phyloP scores from a whole-genome alignment of 2,329 filamentous ascomycete species.

The Aspergillus carbonarius region DNA sequence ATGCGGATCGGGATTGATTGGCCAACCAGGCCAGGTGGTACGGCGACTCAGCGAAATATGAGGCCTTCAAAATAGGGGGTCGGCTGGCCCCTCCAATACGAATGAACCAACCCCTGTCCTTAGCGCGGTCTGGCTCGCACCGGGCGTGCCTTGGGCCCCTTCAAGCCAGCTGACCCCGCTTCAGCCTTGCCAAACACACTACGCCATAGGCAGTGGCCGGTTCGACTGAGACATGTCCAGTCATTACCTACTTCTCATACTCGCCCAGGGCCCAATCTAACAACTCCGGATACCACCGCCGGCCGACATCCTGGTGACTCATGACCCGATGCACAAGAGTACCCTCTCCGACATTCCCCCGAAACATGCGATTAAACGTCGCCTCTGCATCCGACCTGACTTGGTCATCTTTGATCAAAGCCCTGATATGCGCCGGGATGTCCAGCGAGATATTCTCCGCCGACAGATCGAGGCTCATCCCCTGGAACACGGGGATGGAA shows the following conservation, averaged over 20 bases:
- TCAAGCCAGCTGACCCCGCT: no score
- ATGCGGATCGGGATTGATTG: neutral
- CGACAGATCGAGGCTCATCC: constrained; percentile 35
- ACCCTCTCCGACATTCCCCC: constrained; percentile 32
- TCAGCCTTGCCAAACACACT: no score
- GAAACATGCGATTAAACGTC: constrained; percentile 36
- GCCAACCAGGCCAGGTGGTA: neutral
- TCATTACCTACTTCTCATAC: constrained; percentile 13
- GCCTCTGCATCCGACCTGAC: constrained; percentile 38
- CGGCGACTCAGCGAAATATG: neutral
- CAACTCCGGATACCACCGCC: constrained; percentile 38
- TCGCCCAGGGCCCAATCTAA: constrained; percentile 30
- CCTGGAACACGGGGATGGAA: constrained; percentile 39
- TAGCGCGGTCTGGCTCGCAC: no score
- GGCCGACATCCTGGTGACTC: constrained; percentile 39
- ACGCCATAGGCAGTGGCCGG: no score
- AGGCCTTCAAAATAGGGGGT: no score
- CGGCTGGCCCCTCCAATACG: no score
- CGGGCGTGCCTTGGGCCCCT: no score
- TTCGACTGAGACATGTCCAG: no score
- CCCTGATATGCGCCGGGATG: constrained; percentile 31
- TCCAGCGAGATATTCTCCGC: constrained; percentile 29
- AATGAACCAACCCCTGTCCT: no score
- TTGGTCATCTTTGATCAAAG: constrained; percentile 31
- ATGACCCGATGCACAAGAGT: constrained; percentile 38